A percentile compares a stretch with the other conserved stretches of the same genome.
phyloP scores from a whole-genome alignment of 345 rosid species.

The Passiflora organensis region DNA sequence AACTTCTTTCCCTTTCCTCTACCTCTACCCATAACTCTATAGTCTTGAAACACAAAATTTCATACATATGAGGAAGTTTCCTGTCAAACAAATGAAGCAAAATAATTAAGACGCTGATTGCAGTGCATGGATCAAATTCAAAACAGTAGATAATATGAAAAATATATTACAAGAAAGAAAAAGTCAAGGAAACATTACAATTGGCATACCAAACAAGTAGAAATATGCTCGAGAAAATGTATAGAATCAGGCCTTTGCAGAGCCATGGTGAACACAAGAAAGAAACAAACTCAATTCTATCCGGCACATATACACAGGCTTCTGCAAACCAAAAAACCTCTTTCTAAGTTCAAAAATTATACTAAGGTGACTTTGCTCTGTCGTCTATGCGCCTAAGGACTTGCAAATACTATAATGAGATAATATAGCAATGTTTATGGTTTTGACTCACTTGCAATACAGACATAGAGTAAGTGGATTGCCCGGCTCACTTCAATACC shows the following conservation, averaged over 20 bases:
- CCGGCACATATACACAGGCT: not conserved
- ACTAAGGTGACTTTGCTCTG: too few species aligned
- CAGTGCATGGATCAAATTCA: not conserved
- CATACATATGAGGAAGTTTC: slow-evolving; percentile 20
- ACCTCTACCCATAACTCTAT: slow-evolving; percentile 65
- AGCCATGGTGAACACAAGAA: not conserved
- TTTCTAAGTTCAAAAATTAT: too few species aligned
- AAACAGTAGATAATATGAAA: not conserved
- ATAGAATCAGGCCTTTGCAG: too few species aligned
- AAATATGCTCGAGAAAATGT: not conserved
- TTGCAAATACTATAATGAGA: too few species aligned
- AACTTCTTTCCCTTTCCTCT: slow-evolving; percentile 61
- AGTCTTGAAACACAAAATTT: slow-evolving; percentile 15
- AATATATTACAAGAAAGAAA: not conserved
- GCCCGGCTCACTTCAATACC: too few species aligned
- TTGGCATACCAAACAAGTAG: too few species aligned
- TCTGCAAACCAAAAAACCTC: not conserved
- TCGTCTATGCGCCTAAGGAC: too few species aligned
- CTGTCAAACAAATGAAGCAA: slow-evolving; percentile 22
- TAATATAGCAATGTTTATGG: too few species aligned
- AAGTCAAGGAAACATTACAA: not conserved
- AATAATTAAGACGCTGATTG: not conserved
- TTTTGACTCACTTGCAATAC: too few species aligned
- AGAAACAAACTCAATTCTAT: not conserved
- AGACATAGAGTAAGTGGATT: too few species aligned